Evolutionary conservation across 768 basidiomycete genomes (phyloP).

Genomic region (Lentinula boryana): DNA sequence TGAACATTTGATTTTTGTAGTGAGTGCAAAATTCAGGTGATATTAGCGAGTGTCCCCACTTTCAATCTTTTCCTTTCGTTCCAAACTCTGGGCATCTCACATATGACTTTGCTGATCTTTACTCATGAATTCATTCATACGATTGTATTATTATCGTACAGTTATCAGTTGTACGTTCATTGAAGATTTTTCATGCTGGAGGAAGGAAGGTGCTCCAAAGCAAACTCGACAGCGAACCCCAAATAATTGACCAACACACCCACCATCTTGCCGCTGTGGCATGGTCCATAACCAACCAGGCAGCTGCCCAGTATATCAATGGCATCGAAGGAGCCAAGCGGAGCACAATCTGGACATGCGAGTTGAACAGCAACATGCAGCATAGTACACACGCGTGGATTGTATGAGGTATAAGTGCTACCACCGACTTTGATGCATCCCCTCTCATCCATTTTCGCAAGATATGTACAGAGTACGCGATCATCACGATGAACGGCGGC

Average conservation of each 20-base stretch:
- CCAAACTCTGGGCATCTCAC: no score
- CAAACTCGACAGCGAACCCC: conserved; percentile 65
- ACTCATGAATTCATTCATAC: background rate
- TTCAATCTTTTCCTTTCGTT: no score
- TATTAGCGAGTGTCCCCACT: no score
- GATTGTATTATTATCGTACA: no score
- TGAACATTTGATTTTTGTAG: no score
- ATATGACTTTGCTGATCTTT: background rate
- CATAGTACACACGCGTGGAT: conserved; percentile 64
- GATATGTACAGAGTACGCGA: conserved; percentile 32
- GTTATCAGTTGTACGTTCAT: no score
- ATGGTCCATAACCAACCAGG: conserved; percentile 50
- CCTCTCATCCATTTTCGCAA: conserved; percentile 11
- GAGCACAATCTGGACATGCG: conserved; percentile 85
- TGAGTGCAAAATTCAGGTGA: no score
- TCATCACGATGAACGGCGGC: conserved; percentile 57
- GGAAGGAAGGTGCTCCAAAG: conserved; percentile 86
- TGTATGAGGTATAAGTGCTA: conserved; percentile 59
- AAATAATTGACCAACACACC: conserved; percentile 74
- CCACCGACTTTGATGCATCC: conserved; percentile 27
- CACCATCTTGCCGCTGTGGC: conserved; percentile 51
- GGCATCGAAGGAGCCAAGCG: conserved; percentile 76
- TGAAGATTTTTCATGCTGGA: conserved; percentile 55
- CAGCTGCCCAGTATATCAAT: conserved; percentile 81
- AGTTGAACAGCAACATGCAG: conserved; percentile 64